Evolutionary conservation across 1,284 basidiomycete genomes (phyloP).

Genomic region (Blastosporella zonata): DNA sequence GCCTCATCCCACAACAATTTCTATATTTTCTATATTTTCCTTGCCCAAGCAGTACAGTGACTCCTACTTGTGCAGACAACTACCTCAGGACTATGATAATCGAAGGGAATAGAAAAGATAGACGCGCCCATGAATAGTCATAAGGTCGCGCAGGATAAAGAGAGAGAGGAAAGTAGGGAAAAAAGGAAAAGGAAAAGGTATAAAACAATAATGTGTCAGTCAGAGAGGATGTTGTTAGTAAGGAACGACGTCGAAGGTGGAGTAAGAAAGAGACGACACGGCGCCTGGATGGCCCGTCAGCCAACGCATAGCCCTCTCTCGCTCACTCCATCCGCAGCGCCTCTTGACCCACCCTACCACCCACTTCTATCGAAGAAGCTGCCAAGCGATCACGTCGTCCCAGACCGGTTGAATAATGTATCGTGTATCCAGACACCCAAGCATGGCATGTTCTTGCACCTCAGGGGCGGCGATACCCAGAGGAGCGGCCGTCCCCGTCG

Average conservation of each 20-base stretch:
- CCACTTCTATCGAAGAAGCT: constrained; percentile 1
- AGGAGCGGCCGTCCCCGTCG: neutral
- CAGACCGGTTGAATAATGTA: neutral
- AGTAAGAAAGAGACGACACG: neutral
- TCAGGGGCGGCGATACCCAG: neutral
- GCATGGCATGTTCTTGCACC: too few species aligned
- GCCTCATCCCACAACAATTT: too few species aligned
- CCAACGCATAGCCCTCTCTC: neutral
- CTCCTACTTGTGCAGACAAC: too few species aligned
- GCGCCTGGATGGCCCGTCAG: neutral
- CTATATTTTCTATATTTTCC: too few species aligned
- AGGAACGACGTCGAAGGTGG: neutral
- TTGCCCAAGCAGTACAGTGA: too few species aligned
- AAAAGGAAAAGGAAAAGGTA: neutral
- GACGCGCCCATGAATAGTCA: too few species aligned
- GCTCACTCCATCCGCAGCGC: neutral
- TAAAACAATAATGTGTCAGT: neutral
- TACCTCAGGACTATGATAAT: too few species aligned
- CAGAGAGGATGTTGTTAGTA: neutral
- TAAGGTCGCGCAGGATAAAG: too few species aligned
- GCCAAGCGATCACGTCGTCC: constrained; percentile 2
- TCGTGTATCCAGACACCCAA: neutral
- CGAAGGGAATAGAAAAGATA: too few species aligned
- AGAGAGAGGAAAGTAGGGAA: too few species aligned
- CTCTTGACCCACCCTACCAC: constrained; percentile 4